phyloP scores from a whole-genome alignment of 129 eudicot genomes.

The Pittosporum tobira region DNA sequence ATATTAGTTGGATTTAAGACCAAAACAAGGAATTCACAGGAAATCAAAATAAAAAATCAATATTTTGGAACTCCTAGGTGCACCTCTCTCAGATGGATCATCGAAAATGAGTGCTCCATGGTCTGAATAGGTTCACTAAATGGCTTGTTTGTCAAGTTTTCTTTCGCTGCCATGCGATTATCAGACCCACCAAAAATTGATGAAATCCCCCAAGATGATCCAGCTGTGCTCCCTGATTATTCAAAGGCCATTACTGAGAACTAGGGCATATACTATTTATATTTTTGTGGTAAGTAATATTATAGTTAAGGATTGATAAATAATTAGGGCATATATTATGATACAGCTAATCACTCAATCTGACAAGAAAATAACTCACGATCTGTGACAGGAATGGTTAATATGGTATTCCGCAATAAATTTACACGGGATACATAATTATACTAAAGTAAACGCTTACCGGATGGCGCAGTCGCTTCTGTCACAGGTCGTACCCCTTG shows the following conservation, averaged over 20 bases:
- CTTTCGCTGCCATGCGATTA: slow-evolving; percentile 55
- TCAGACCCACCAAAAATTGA: slow-evolving; percentile 78
- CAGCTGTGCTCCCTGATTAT: slow-evolving; percentile 31
- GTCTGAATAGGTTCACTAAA: slow-evolving; percentile 56
- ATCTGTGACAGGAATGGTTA: no score
- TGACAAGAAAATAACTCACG: background rate
- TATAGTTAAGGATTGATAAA: no score
- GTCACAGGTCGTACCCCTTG: slow-evolving; percentile 56
- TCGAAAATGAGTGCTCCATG: slow-evolving; percentile 46
- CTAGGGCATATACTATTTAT: slow-evolving; percentile 4
- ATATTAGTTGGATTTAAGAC: slow-evolving; percentile 13
- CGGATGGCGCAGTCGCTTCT: slow-evolving; percentile 46
- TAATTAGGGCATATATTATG: background rate
- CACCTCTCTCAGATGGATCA: slow-evolving; percentile 87
- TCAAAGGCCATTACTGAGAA: background rate
- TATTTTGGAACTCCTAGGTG: background rate
- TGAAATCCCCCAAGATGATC: slow-evolving; percentile 84
- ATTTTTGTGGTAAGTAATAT: no score
- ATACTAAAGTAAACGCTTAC: slow-evolving; percentile 26
- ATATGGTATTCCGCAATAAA: no score
- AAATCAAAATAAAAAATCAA: background rate
- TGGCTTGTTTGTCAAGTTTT: slow-evolving; percentile 51
- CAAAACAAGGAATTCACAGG: background rate
- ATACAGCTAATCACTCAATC: background rate
- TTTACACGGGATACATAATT: background rate